phyloP scores from a whole-genome alignment of 2,329 filamentous ascomycete genomes.

The Alternaria triticimaculans region DNA sequence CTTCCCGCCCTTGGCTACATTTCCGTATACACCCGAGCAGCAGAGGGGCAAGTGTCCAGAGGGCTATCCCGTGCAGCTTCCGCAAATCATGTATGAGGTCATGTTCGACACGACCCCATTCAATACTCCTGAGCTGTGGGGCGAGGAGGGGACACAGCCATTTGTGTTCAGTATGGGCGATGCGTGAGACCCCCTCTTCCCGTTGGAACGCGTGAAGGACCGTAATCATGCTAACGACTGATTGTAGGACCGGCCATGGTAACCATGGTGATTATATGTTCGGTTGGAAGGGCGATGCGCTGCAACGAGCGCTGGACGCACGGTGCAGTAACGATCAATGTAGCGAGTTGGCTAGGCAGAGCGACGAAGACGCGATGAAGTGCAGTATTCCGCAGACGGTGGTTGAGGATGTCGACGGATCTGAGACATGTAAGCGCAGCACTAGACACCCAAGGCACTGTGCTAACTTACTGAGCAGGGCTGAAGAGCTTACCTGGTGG shows the following conservation, averaged over 20 bases:
- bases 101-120: constrained; percentile 53
- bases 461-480: constrained; percentile 14
- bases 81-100: constrained; percentile 57
- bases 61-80: constrained; percentile 53
- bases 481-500: constrained; percentile 28
- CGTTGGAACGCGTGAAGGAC: neutral
- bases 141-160: constrained; percentile 36
- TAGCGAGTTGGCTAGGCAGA: constrained; percentile 35
- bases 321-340: constrained; percentile 37
- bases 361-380: constrained; percentile 36
- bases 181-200: constrained; percentile 24
- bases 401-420: constrained; percentile 31
- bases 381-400: constrained; percentile 37
- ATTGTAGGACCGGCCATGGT: constrained; percentile 34
- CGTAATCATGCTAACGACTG: neutral
- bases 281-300: constrained; percentile 38
- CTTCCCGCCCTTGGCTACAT: constrained; percentile 18
- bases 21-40: constrained; percentile 29
- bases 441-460: neutral
- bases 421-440: constrained; percentile 1
- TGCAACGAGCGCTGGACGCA: constrained; percentile 39
- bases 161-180: constrained; percentile 43
- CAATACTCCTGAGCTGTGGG: constrained; percentile 33
- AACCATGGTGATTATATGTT: constrained; percentile 37
- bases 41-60: constrained; percentile 50